Base-by-base conservation (phyloP, 2,329 filamentous ascomycete species). In the Didymosphaeria variabile region DNA sequence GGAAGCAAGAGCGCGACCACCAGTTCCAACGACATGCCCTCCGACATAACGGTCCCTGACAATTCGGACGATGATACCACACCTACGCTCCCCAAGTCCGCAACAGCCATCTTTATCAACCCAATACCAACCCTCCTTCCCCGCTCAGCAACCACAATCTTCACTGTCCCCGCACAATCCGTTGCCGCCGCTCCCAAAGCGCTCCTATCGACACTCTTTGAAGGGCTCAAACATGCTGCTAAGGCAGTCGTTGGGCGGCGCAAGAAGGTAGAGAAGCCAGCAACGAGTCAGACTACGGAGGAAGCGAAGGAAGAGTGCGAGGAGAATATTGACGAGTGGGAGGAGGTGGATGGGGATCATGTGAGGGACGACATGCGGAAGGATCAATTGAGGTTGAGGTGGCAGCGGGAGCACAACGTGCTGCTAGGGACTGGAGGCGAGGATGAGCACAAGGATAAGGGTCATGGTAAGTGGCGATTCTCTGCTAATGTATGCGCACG, bases 311-410 rank as follows among this genome's bases (percentile, higher is more conserved):
- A n/a, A 17, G 38, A 40, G 38, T n/a, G 6, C 4, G 7, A 6
- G 2, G 46, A 50, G 17, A 29, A 50, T 3, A 50, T 50, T 21
- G 46, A 50, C n/a, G 46, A 50, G 46, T 50, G 46, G 46, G 21
- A 50, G 46, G 46, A 32, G 17, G n/a, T 50, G 5, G 29, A 50
- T 10, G 10, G 7, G 7, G 6, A 31, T 1, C 17, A 50, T 9
- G 46, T 34, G 29, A 26, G 10, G 26, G 15, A n/a, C 3, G 46
- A 50, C 4, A 50, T 50, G 46, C 46, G 9, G 17, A 9, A 8
- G 15, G 46, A 34, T 2, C 13, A 15, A 29, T 10, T 31, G 15
- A 17, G 9, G 17, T 21, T 50, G 15, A 31, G 17, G 46, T 17
- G 29, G 19, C 10, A 45, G 42, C n/a, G 4, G 42, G 5, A 31